These are phyloP conservation scores for Penicillium decumbens DNA, from an alignment of 2,329 filamentous ascomycete genomes.

Conservation along the genomic window DNA sequence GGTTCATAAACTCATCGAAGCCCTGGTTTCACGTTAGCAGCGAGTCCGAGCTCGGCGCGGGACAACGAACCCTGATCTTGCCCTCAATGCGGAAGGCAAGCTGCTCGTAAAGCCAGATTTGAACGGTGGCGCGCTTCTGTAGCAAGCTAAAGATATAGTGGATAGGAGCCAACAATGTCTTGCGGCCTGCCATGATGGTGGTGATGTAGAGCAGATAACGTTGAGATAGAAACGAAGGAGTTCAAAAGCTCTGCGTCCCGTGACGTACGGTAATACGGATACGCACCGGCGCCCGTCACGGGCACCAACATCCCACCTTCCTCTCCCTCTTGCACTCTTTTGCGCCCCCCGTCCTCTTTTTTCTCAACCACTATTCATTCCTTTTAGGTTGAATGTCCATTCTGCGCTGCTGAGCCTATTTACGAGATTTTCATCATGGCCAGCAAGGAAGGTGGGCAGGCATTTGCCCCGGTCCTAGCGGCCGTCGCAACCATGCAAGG, in stretches of 20 bases:
- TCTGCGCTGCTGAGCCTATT: conserved; percentile 9
- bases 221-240: conserved; percentile 6
- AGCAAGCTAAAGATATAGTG: conserved; percentile 95
- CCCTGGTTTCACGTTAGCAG: conserved; percentile 53
- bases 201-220: conserved; percentile 7
- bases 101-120: conserved; percentile 97
- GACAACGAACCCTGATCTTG: conserved; percentile 69
- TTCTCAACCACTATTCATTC: conserved; percentile 17
- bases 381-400: conserved; percentile 10
- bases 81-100: conserved; percentile 90
- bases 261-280: conserved; percentile 21
- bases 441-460: conserved; percentile 61
- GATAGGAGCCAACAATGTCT: conserved; percentile 70
- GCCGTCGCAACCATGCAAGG: conserved; percentile 88
- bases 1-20: conserved; percentile 99
- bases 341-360: conserved; percentile 4
- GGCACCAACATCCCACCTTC: conserved; percentile 25
- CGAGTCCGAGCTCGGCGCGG: neutral
- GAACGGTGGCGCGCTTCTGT: conserved; percentile 75
- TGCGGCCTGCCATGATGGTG: conserved; percentile 55
- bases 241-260: conserved; percentile 24
- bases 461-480: conserved; percentile 78
- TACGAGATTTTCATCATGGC: conserved; percentile 54
- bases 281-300: conserved; percentile 13
- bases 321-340: conserved; percentile 9